Evolutionary conservation across 176 grass and related monocot genomes (phyloP).

Genomic region (Oryza glaberrima): DNA sequence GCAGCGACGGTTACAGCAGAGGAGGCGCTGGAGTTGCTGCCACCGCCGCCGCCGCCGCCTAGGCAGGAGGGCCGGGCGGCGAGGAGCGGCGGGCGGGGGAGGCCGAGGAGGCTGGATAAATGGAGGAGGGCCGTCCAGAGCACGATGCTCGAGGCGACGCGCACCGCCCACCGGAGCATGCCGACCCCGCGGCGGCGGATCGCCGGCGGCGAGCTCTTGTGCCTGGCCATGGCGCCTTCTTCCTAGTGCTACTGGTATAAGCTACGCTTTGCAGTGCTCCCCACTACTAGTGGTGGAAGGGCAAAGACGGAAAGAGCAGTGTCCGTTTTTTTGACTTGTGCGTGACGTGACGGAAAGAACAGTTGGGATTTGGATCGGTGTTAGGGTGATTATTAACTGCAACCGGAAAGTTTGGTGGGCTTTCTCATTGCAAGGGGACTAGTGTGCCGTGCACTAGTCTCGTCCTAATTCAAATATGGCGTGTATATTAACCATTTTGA

Average conservation of each 20-base stretch:
- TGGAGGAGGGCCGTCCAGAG: conserved; percentile 80
- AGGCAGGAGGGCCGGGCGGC: conserved; percentile 54
- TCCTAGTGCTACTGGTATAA: not conserved
- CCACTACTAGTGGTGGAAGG: conserved; percentile 11
- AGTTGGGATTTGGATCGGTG: conserved; percentile 26
- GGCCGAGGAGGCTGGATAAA: conserved; percentile 56
- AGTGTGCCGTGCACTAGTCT: too few relatives aligned
- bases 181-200: conserved; percentile 38
- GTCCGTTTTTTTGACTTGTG: not conserved
- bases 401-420: conserved; percentile 18
- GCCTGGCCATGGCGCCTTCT: conserved; percentile 32
- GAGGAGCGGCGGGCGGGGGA: conserved; percentile 56
- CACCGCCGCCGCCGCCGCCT: conserved; percentile 33
- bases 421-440: not conserved
- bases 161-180: conserved; percentile 60
- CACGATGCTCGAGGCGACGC: conserved; percentile 70
- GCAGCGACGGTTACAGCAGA: conserved; percentile 24
- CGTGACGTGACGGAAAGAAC: not conserved
- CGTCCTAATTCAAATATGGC: too few relatives aligned
- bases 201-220: conserved; percentile 37
- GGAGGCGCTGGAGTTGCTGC: conserved; percentile 37
- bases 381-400: conserved; percentile 3
- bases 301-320: not conserved
- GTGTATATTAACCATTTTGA: too few relatives aligned
- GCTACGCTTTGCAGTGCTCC: conserved; percentile 5